Base-by-base conservation (phyloP, 2,329 filamentous ascomycete genomes). In the Ophiostoma himal-ulmi region DNA sequence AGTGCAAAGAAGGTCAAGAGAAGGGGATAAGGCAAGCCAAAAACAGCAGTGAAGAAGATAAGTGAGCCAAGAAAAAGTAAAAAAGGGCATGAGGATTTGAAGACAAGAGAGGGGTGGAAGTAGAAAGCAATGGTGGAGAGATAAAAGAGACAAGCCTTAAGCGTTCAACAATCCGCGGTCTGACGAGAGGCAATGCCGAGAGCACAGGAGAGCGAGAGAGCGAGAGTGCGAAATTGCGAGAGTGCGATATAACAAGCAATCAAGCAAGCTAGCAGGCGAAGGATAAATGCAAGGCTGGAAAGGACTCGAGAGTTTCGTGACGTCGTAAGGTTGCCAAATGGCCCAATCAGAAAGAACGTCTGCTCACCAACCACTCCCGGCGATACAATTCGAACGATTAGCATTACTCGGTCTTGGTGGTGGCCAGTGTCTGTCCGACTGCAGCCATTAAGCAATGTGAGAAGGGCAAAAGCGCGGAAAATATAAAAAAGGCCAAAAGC, bases 231-330 rank as follows among this genome's bases (percentile, higher is more conserved):
- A 30, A 30, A 30, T 30, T 30, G 26, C 41, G 41, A 44, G 41
- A 44, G 41, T 5, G 41, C 41, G 41, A 44, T 13, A 44, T 44
- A 44, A 17, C 41, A 7, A 7, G 44, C 44, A 48, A n/a, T 48
- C 44, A 48, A 20, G 44, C 44, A 57, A 13, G 52, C 52, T 26
- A 22, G 22, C 52, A 62, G 41, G 17, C 54, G 36, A 69, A 54
- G 6, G 44, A 48, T 48, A 64, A 68, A 68, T 30, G 67, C 48
- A 68, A 60, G 67, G 67, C 48, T 60, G 20, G 37, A 34, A 69
- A 39, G 17, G 36, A 66, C 17, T 6, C 4, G 7, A 26, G 68
- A 41, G 36, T 36, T 30, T 48, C 66, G 37, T 41, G 30, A 69
- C 37, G 37, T 69, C 68, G 39, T 69, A 62, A 68, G 62, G 10